phyloP scores from a whole-genome alignment of 352 stramenopile species.

The Globisporangium perplexum region DNA sequence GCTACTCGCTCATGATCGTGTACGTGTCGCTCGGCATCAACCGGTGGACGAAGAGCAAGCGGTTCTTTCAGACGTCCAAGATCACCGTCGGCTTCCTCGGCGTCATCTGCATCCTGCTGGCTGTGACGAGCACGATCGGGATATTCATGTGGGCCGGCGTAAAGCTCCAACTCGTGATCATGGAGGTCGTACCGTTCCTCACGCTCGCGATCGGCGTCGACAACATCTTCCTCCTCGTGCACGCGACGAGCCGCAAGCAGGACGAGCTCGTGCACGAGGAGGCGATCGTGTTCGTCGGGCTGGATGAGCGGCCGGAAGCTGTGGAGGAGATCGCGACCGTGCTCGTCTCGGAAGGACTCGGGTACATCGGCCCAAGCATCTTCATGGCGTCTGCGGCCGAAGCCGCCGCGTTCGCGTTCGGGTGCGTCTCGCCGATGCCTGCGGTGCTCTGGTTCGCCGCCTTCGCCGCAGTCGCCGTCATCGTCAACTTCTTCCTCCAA shows the following conservation, averaged over 20 bases:
- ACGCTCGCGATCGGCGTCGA: slow-evolving; percentile 63
- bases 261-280: slow-evolving; percentile 36
- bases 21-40: slow-evolving; percentile 71
- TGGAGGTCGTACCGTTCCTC: slow-evolving; percentile 60
- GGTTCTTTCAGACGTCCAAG: slow-evolving; percentile 62
- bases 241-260: slow-evolving; percentile 48
- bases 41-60: slow-evolving; percentile 35
- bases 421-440: slow-evolving; percentile 58
- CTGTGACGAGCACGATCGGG: slow-evolving; percentile 58
- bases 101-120: slow-evolving; percentile 53
- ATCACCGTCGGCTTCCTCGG: slow-evolving; percentile 59
- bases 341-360: slow-evolving; percentile 36
- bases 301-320: slow-evolving; percentile 36
- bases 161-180: slow-evolving; percentile 65
- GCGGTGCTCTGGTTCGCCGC: slow-evolving; percentile 58
- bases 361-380: slow-evolving; percentile 60
- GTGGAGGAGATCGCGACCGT: slow-evolving; percentile 49
- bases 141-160: slow-evolving; percentile 57
- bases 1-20: slow-evolving; percentile 62
- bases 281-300: slow-evolving; percentile 35
- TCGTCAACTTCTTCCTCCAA: slow-evolving; percentile 50
- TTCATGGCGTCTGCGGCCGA: slow-evolving; percentile 39
- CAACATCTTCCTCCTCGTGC: slow-evolving; percentile 66
- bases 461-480: slow-evolving; percentile 36
- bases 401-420: slow-evolving; percentile 39